Conservation (phyloP, 1,284 basidiomycete species). For the Tylopilus orsonianus region DNA sequence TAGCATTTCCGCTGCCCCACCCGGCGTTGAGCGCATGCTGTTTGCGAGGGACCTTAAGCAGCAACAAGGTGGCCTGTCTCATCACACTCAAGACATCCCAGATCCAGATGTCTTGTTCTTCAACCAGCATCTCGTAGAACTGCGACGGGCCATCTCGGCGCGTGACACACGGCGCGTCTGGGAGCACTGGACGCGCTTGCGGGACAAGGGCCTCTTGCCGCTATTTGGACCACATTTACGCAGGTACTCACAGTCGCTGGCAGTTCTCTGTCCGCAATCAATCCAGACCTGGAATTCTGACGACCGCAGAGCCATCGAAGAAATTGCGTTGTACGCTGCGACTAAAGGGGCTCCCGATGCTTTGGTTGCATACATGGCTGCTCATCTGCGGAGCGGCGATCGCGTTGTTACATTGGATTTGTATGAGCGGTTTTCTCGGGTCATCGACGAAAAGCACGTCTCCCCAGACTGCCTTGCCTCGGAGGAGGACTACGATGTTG, state of each 20-base stretch:
- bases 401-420: conserved; percentile 45
- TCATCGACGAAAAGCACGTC: conserved; percentile 26
- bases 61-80: conserved; percentile 6
- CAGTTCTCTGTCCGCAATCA: conserved; percentile 28
- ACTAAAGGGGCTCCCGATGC: conserved; percentile 44
- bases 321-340: conserved; percentile 50
- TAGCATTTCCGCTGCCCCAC: conserved; percentile 16
- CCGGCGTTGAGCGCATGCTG: conserved; percentile 1
- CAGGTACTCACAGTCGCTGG: conserved; percentile 39
- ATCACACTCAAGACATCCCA: conserved; percentile 21
- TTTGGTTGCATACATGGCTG: conserved; percentile 50
- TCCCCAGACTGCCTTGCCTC: conserved; percentile 13
- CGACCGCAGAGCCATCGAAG: conserved; percentile 37
- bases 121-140: conserved; percentile 36
- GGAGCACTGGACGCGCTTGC: conserved; percentile 45
- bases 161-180: conserved; percentile 36
- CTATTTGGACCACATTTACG: conserved; percentile 45
- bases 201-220: conserved; percentile 41
- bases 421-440: conserved; percentile 42
- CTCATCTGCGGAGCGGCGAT: conserved; percentile 43
- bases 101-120: conserved; percentile 37
- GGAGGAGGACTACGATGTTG: conserved; percentile 23
- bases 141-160: conserved; percentile 38
- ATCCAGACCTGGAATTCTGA: conserved; percentile 26
- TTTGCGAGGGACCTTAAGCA: conserved; percentile 10